Evolutionary conservation across 140 eudicot species (phyloP), one percentile per base, ranked within the genome.

Genomic region (Stevia rebaudiana): DNA sequence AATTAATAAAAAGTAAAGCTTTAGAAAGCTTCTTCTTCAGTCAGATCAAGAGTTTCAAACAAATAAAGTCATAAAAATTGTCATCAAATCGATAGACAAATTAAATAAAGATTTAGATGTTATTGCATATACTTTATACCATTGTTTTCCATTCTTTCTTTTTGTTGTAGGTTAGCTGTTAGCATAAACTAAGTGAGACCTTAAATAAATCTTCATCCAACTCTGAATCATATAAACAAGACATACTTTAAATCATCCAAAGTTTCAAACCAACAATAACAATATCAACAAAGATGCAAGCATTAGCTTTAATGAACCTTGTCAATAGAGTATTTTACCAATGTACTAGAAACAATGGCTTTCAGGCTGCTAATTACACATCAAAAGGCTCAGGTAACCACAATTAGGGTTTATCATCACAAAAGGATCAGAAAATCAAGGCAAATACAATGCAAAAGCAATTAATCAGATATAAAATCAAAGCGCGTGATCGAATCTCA

Each of bases 61-160:
- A 73, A 16, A 73, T 61, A 7, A 65, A 6, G 8, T 73, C 78
- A 3, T 55, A 73, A 15, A 68, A 73, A 35, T 72, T 60, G 5
- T 57, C 74, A 57, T 48, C 55, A 1, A 69, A 40, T 31, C 41
- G 72, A 72, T 73, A 62, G n/a, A n/a, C n/a, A 37, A 73, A 65
- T 8, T 4, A 54, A 47, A 23, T 23, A 22, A 22, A 23, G 3
- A 51, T 39, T 53, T 40, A 41, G 5, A 40, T 25, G 0, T 40
- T 8, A 39, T 23, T 51, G 9, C 13, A 37, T 37, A 67, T 39
- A 35, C 50, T 19, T 52, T 37, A 67, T 39, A 35, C 50, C 3
- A 19, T 35, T 59, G 58, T 12, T 30, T 30, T 35, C 5, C 5
- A 15, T 42, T 30, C 15, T 41, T 41, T 16, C 40, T 33, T 19